Evolutionary conservation across 2,329 filamentous ascomycete genomes (phyloP).

Genomic region (Chrysosporium queenslandicum): DNA sequence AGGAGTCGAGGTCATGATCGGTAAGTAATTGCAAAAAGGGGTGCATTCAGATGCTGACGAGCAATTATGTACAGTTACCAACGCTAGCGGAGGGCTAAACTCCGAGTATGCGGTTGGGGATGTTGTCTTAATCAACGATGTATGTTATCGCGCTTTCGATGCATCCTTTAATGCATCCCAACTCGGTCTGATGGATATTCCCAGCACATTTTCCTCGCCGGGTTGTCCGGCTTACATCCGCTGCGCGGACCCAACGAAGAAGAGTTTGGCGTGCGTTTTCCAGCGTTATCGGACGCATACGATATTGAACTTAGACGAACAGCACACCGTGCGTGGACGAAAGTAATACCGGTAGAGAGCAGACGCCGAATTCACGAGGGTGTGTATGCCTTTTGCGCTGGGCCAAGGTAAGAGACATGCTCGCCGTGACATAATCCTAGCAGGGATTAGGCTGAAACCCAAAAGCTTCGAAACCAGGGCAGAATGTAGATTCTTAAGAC

Average conservation of each 20-base stretch:
- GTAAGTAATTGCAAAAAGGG: slow-evolving; percentile 27
- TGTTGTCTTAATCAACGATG: slow-evolving; percentile 56
- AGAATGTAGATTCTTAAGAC: slow-evolving; percentile 52
- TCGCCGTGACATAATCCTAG: neutral
- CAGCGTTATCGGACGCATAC: slow-evolving; percentile 56
- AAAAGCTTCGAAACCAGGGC: slow-evolving; percentile 54
- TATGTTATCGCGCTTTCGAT: slow-evolving; percentile 25
- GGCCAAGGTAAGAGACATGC: slow-evolving; percentile 45
- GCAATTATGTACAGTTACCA: slow-evolving; percentile 44
- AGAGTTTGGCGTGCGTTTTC: slow-evolving; percentile 54
- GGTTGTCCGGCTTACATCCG: slow-evolving; percentile 51
- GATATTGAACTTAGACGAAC: slow-evolving; percentile 51
- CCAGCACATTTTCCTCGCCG: slow-evolving; percentile 54
- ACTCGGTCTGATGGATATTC: slow-evolving; percentile 17
- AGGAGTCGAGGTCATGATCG: slow-evolving; percentile 50
- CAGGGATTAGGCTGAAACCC: neutral
- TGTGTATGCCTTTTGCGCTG: slow-evolving; percentile 55
- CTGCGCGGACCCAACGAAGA: slow-evolving; percentile 54
- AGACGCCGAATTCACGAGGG: slow-evolving; percentile 51
- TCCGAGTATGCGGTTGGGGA: slow-evolving; percentile 55
- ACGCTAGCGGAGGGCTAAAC: slow-evolving; percentile 57
- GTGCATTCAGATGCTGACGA: slow-evolving; percentile 2
- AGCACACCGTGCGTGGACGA: slow-evolving; percentile 49
- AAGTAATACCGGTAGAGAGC: slow-evolving; percentile 37
- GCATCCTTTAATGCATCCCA: neutral